Base-by-base conservation (phyloP, 1,284 basidiomycete genomes). In the Malassezia yamatoensis region DNA sequence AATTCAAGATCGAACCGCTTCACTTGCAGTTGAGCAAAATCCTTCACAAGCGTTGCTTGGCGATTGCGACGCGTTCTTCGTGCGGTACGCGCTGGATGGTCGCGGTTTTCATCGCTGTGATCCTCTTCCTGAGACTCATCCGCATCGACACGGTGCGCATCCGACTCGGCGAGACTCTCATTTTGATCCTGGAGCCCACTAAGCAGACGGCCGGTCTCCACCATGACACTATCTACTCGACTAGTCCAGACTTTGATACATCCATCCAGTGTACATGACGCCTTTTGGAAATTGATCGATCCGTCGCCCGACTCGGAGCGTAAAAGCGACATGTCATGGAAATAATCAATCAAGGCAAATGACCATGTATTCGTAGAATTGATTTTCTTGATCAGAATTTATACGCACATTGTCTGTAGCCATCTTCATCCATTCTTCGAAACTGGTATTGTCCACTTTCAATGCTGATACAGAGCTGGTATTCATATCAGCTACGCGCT, bases 161-260 rank as follows among this genome's bases (percentile, higher is more conserved):
- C 79, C 70, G 66, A 71, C 74, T 78, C 9, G 76, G 81, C 82
- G 15, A 45, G 18, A 75, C 60, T 64, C 24, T 66, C 59, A 13
- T 61, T 75, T 11, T 79, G 79, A 33, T 79, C 79, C 5, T 89
- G 87, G 32, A 98, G 81, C 69, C 96, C 96, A 65, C 85, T 89
- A 48, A 96, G 80, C 11, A 99, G 81, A 74, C 96, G 96, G 34
- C 90, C 90, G 0, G 93, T 96, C 76, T 98, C 94, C 0, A 88
- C 93, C 11, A 90, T 90, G 40, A 96, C 90, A 63, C 86, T 89
- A 75, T 99, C 93, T 37, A 99, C 94, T 54, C 93, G 85, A 63
- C 87, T 90, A 1, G 93, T 98, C 91, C 91, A 99, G 58, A 99
- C 94, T 78, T 98, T 99, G 75, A 99, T 90, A 76, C 94, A 99